A percentile compares a stretch with the other conserved stretches of the same genome.
phyloP scores from a whole-genome alignment of 2,329 filamentous ascomycete genomes.

The Spiromastix sp. region DNA sequence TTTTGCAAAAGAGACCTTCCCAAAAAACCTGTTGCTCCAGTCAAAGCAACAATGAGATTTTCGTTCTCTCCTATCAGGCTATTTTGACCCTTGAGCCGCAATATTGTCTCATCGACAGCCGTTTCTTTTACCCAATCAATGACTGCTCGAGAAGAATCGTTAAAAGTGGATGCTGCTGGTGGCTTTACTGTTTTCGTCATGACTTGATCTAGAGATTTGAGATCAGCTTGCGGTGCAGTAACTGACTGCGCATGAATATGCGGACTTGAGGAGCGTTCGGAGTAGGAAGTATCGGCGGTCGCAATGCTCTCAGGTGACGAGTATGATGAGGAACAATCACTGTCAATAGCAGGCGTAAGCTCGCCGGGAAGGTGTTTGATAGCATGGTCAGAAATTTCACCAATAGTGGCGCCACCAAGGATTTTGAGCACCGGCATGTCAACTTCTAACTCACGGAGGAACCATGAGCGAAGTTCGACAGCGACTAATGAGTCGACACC shows the following conservation, averaged over 20 bases:
- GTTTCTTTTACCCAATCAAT: slow-evolving; percentile 36
- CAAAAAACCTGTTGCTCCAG: slow-evolving; percentile 28
- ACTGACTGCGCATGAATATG: neutral
- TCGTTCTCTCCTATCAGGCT: neutral
- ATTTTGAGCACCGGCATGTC: slow-evolving; percentile 40
- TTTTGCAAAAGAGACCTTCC: slow-evolving; percentile 27
- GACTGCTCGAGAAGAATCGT: neutral
- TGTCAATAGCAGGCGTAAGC: neutral
- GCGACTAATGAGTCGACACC: slow-evolving; percentile 28
- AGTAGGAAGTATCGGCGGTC: neutral
- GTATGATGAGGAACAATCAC: neutral
- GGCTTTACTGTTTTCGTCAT: neutral
- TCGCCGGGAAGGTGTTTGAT: neutral
- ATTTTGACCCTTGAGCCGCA: neutral
- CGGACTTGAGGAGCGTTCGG: neutral
- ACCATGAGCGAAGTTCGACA: slow-evolving; percentile 37
- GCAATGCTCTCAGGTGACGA: neutral
- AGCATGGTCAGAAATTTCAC: slow-evolving; percentile 1
- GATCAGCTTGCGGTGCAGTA: slow-evolving; percentile 2
- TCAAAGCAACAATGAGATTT: slow-evolving; percentile 12
- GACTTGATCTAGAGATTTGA: neutral
- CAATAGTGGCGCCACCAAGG: slow-evolving; percentile 14
- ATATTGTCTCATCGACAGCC: slow-evolving; percentile 1
- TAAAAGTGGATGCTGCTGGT: neutral
- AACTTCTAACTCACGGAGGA: slow-evolving; percentile 32